Conservation (phyloP, 2,329 filamentous ascomycete species). For the Trichoderma hamatum region DNA sequence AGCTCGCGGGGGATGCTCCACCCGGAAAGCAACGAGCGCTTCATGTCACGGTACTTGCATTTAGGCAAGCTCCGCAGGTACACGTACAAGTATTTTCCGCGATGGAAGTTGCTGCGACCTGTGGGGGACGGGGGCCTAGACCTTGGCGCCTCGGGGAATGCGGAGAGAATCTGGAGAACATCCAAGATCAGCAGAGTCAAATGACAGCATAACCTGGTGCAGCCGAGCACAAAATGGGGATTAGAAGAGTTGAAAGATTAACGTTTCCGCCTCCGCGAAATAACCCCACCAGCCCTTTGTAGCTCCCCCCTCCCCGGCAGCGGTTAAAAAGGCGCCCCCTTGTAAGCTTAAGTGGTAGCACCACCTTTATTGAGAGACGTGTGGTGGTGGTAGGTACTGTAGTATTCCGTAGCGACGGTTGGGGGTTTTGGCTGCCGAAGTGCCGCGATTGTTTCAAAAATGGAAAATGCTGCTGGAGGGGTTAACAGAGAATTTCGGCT, state of each 20-base stretch:
- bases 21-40: slow-evolving; percentile 12
- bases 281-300: neutral
- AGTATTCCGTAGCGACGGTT: neutral
- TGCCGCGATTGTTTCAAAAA: neutral
- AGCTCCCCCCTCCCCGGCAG: neutral
- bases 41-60: neutral
- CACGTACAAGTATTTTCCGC: neutral
- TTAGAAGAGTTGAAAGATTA: neutral
- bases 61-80: neutral
- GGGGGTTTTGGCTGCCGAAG: neutral
- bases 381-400: neutral
- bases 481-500: neutral
- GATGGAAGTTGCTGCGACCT: neutral
- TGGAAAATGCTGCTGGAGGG: slow-evolving; percentile 3
- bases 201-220: neutral
- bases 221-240: neutral
- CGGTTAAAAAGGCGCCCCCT: slow-evolving; percentile 13
- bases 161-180: slow-evolving; percentile 26
- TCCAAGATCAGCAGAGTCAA: neutral
- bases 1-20: slow-evolving; percentile 9
- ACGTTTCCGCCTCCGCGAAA: slow-evolving; percentile 11
- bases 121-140: neutral
- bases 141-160: slow-evolving; percentile 21
- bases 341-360: slow-evolving; percentile 6
- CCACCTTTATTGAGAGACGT: neutral